Evolutionary conservation across 805 yeast genomes (phyloP).

Genomic region (Ogataea trehalophila): DNA sequence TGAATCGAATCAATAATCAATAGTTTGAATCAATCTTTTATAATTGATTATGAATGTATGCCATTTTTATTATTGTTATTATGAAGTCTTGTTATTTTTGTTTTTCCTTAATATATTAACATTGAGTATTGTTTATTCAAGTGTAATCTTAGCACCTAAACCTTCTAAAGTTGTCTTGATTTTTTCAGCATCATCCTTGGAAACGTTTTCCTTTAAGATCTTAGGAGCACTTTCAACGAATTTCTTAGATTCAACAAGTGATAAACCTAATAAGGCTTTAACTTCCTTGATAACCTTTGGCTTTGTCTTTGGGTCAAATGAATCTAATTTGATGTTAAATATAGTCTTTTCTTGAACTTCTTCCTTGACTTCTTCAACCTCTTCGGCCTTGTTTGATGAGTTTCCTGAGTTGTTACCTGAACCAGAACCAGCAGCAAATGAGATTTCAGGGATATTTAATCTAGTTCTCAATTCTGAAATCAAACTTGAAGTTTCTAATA

Average conservation of each 20-base stretch:
- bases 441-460: conserved; percentile 90
- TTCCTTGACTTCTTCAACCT: conserved; percentile 67
- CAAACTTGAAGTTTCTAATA: conserved; percentile 86
- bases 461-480: conserved; percentile 74
- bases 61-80: too few species aligned
- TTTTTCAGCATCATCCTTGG: conserved; percentile 97
- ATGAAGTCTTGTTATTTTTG: too few species aligned
- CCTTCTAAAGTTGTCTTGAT: conserved; percentile 89
- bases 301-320: conserved; percentile 90
- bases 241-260: conserved; percentile 95
- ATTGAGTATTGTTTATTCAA: conserved; percentile 55
- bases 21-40: too few species aligned
- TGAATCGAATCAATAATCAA: too few species aligned
- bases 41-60: too few species aligned
- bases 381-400: conserved; percentile 67
- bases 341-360: conserved; percentile 88
- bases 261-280: conserved; percentile 82
- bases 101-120: too few species aligned
- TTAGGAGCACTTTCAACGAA: conserved; percentile 98
- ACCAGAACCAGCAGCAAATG: conserved; percentile 57
- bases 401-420: conserved; percentile 53
- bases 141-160: conserved; percentile 86
- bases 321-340: conserved; percentile 85
- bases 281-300: conserved; percentile 98
- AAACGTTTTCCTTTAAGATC: conserved; percentile 87